These are phyloP conservation scores for Samsoniella hepiali DNA, from an alignment of 2,329 filamentous ascomycete genomes.

Conservation along the genomic window DNA sequence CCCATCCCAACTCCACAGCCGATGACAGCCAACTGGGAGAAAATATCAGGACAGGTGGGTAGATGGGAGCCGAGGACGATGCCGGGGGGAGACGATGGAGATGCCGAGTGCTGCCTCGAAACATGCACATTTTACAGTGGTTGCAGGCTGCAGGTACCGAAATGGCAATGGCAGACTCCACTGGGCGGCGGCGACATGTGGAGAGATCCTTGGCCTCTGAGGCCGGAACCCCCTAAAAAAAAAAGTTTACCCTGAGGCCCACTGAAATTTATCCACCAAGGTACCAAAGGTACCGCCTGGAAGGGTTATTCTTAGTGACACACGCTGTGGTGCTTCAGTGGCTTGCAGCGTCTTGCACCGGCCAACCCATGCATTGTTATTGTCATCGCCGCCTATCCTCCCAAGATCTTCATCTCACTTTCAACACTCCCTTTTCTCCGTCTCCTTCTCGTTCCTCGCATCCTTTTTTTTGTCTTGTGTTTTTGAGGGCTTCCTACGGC, in stretches of 20 bases:
- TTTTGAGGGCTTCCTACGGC: too few species aligned
- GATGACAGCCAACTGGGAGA: too few species aligned
- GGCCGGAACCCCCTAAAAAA: neutral
- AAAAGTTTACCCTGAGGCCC: neutral
- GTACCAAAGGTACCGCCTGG: too few species aligned
- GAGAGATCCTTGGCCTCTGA: neutral
- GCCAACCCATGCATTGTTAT: conserved; percentile 6
- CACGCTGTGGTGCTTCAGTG: neutral
- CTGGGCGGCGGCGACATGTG: neutral
- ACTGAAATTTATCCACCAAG: neutral
- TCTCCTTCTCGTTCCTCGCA: neutral
- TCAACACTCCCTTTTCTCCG: neutral
- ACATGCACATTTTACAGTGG: neutral
- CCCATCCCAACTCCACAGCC: too few species aligned
- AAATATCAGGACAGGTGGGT: too few species aligned
- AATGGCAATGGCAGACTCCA: neutral
- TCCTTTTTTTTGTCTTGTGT: neutral
- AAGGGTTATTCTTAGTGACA: neutral
- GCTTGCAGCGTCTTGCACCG: neutral
- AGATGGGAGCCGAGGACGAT: too few species aligned
- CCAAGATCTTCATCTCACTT: neutral
- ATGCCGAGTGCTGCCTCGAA: neutral
- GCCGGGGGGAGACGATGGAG: too few species aligned
- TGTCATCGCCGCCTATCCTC: conserved; percentile 6
- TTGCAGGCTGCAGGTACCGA: neutral